Base-by-base conservation (phyloP, 2,329 filamentous ascomycete species). In the Helminthosporium solani region DNA sequence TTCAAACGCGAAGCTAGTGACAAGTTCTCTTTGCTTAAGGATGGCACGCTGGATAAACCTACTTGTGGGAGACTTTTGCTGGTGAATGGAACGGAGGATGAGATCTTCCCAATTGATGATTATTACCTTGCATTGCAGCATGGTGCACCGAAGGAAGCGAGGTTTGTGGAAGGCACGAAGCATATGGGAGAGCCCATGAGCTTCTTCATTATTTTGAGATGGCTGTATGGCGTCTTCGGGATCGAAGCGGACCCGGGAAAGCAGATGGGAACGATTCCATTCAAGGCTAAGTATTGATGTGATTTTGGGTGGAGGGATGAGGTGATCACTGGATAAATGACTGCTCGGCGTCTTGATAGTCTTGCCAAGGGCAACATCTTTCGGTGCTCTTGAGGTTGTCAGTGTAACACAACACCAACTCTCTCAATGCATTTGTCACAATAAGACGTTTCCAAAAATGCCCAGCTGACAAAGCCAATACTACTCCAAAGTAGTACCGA, bases 91-190 rank as follows among this genome's bases (percentile, higher is more conserved):
- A 78, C 75, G 1, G 73, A 78, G 23, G 81, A 83, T 57, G 80
- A 82, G 68, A 82, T 84, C 38, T 83, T 84, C 63, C 81, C 81
- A 0, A 79, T 83, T 36, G 81, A 83, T 54, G 81, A 83, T 54
- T 78, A 80, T 45, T 78, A 79, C 53, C 61, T 83, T 33, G 77
- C 77, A 20, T 55, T 83, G 37, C 70, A 75, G 55, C 75, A 78
- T 59, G 80, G 79, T 0, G 58, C 67, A 16, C 74, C 78, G 1
- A 83, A 83, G 65, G 73, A 79, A 56, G 78, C 70, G 31, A 68
- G 70, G 19, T 76, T 78, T 46, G 70, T 78, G 0, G 44, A 60
- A 2, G 67, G 64, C 0, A 61, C 58, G 9, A 77, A 76, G 61
- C 76, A 78, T 45, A 78, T 78, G 76, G 76, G 76, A 1, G 76